These are phyloP conservation scores for Botrytis hyacinthi DNA, from an alignment of 2,329 filamentous ascomycete species.

Conservation along the genomic window DNA sequence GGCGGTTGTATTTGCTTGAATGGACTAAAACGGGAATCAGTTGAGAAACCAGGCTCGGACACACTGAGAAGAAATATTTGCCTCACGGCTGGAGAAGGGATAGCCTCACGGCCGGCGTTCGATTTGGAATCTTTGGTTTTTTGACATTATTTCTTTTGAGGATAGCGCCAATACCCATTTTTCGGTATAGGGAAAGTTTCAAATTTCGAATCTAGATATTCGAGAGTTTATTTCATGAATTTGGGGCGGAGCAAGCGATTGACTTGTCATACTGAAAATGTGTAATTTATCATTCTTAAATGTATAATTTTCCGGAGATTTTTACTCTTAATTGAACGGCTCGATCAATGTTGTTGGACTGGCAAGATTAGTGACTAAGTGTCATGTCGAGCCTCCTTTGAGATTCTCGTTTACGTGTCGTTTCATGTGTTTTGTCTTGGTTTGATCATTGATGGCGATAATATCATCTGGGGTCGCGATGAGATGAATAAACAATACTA, in stretches of 20 bases:
- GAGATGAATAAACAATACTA: neutral
- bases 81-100: constrained; percentile 21
- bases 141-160: constrained; percentile 11
- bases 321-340: neutral
- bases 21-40: neutral
- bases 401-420: neutral
- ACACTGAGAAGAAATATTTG: constrained; percentile 7
- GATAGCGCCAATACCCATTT: neutral
- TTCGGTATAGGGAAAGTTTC: neutral
- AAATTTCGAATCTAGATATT: neutral
- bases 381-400: neutral
- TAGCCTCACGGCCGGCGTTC: constrained; percentile 22
- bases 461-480: neutral
- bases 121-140: constrained; percentile 1
- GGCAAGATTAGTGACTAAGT: neutral
- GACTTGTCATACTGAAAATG: neutral
- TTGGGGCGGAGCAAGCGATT: neutral
- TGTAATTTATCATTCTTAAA: neutral
- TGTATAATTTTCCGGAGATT: neutral
- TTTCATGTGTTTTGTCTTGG: neutral
- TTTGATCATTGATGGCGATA: neutral
- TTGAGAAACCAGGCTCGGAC: constrained; percentile 6
- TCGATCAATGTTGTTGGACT: neutral
- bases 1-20: neutral
- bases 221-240: neutral